Base-by-base conservation (phyloP, 352 stramenopile genomes). In the Pythium folliculosum region DNA sequence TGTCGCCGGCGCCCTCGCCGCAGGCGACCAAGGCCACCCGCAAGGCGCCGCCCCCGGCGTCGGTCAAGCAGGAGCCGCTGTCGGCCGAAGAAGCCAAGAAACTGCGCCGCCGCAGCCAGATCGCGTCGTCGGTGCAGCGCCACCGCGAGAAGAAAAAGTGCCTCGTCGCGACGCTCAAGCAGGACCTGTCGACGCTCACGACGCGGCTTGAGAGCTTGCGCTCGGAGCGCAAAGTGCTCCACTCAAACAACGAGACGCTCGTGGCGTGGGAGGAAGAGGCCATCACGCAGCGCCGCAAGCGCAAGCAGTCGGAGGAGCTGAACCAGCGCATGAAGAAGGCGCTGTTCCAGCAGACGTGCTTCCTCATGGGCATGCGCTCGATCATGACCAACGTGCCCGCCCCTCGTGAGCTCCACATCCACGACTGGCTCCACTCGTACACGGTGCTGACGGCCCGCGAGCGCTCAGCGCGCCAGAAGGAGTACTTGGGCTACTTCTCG, bases 381-480 rank as follows among this genome's bases (percentile, higher is more conserved):
- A 81, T 91, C 63, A 63, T 67, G 52, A 61, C 64, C 40, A 62
- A 70, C 23, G 45, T 88, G 32, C 77, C 78, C 5, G 70, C 60
- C 4, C 77, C 73, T 6, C 72, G 75, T 22, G 84, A 86, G 50
- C 71, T 91, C 22, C 72, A 89, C 53, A 88, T 91, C 66, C 79
- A 91, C 63, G 81, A 91, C 71, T 89, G 81, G 79, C 78, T 91
- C 57, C 81, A 91, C 71, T 87, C 81, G 70, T 91, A 86, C 69
- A 89, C 82, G 13, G 69, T 77, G 6, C 64, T 91, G 47, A 76
- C 71, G 4, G 77, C 67, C 0, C 48, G 63, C 3, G 72, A 87
- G 27, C n/a, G 40, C 0, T 17, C 70, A 0, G 63, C 69, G 1
- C 72, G 80, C 4, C 71, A 70, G 22, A 80, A 76, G 17, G 79